Percentiles rank a stretch among this genome's conserved stretches.
These are phyloP conservation scores for Lactarius sanguifluus DNA, from an alignment of 768 basidiomycete genomes.

Conservation along the genomic window DNA sequence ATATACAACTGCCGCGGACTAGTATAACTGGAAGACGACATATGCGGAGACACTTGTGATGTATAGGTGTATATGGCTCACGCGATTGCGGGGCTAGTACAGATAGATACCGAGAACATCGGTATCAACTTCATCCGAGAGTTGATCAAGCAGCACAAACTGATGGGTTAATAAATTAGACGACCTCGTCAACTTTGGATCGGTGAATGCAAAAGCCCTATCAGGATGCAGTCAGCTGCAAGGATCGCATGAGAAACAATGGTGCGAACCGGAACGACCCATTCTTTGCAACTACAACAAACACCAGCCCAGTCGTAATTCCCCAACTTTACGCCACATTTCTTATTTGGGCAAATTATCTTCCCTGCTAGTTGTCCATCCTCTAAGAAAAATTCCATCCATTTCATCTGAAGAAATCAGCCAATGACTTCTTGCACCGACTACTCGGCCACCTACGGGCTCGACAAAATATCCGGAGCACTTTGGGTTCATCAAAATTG, in stretches of 20 bases:
- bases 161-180: constrained; percentile 26
- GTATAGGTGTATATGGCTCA: constrained; percentile 9
- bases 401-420: constrained; percentile 60
- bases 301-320: constrained; percentile 98
- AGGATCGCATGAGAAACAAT: constrained; percentile 1
- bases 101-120: constrained; percentile 1
- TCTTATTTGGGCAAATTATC: constrained; percentile 88
- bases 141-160: constrained; percentile 13
- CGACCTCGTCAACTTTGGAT: constrained; percentile 55
- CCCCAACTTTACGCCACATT: constrained; percentile 88
- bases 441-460: constrained; percentile 62
- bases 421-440: not conserved
- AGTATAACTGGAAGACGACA: not conserved
- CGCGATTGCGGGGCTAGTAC: not conserved
- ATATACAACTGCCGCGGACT: not conserved
- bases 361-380: constrained; percentile 82
- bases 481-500: constrained; percentile 72
- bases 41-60: not conserved
- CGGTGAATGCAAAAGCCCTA: constrained; percentile 57
- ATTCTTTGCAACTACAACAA: constrained; percentile 85
- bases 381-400: constrained; percentile 88
- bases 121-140: constrained; percentile 12
- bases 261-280: constrained; percentile 82
- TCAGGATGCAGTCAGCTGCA: not conserved
- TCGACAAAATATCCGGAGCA: constrained; percentile 98